phyloP scores from a whole-genome alignment of 139 green algal species.

The Raphidocelis subcapitata region DNA sequence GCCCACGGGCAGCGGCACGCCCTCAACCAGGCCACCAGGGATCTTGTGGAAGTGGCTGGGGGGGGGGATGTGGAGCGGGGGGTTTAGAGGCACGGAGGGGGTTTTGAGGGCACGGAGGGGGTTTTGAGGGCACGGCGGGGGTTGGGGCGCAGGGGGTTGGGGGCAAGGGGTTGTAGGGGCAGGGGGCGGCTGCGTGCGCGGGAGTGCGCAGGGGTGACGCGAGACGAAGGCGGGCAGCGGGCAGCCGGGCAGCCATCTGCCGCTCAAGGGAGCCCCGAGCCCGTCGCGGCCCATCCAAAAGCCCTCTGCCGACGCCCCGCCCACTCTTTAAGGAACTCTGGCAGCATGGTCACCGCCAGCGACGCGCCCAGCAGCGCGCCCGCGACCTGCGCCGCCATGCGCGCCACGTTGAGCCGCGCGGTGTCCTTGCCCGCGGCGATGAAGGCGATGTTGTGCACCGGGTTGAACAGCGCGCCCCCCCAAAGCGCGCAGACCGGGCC shows the following conservation, averaged over 20 bases:
- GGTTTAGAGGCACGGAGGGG: background rate
- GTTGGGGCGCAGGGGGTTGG: background rate
- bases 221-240: background rate
- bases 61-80: background rate
- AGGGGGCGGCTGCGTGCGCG: background rate
- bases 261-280: background rate
- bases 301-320: background rate
- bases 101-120: background rate
- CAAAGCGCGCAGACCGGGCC: conserved; percentile 33
- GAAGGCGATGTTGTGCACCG: conserved; percentile 35
- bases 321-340: conserved; percentile 37
- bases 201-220: background rate
- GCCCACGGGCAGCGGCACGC: conserved; percentile 13
- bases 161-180: background rate
- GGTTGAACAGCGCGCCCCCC: conserved; percentile 46
- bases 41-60: conserved; percentile 31
- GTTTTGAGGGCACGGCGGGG: background rate
- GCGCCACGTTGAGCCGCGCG: conserved; percentile 6
- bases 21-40: conserved; percentile 10
- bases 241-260: background rate
- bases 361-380: conserved; percentile 28
- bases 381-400: conserved; percentile 33
- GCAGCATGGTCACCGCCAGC: conserved; percentile 17
- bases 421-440: conserved; percentile 21
- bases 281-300: background rate